Evolutionary conservation across 495 filamentous ascomycete genomes (phyloP), one percentile per base, ranked within the genome.

Genomic region (Trichocladium uniseriatum): DNA sequence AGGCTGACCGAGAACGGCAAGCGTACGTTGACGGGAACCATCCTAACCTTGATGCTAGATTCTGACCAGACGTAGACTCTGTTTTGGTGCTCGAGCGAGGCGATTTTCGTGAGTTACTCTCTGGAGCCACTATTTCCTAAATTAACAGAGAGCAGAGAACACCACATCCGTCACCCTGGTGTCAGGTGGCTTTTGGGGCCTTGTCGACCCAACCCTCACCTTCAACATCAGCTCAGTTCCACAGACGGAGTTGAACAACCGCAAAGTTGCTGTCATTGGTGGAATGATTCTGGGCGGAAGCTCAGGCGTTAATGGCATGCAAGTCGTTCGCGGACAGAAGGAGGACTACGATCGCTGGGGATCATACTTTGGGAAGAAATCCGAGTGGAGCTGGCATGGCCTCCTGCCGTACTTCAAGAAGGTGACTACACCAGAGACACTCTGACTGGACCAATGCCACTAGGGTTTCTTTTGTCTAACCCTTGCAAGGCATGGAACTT

Each of bases 231-330:
- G 53, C 15, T 74, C 70, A 5, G 59, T 59, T 1, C 68, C 67
- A 1, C 66, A 72, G 43, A 29, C 44, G 5, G 59, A 59, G 11
- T 43, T 74, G 7, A 55, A 59, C 29, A 66, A 67, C 52, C 58
- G 69, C 14, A 57, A 42, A 5, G 53, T 63, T 16, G 38, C 49
- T 0, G 68, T 71, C 11, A 18, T 60, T 0, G 56, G 52, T 24
- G 72, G 71, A 13, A 60, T 58, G 15, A 27, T 72, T 11, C 58
- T 75, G 0, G 73, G 73, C 5, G 71, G 73, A 4, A 71, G 69
- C 48, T 74, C 73, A 0, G 68, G 63, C n/a, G 59, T 73, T 35
- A 76, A 76, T 27, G 69, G 63, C 13, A 70, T 74, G 66, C 62
- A 67, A 53, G 65, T 68, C 4, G 52, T 69, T 11, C 61, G 70